A percentile compares a stretch with the other conserved stretches of the same genome.
Evolutionary conservation across 306 rosid species (phyloP).

Genomic region (Quercus rubra): DNA sequence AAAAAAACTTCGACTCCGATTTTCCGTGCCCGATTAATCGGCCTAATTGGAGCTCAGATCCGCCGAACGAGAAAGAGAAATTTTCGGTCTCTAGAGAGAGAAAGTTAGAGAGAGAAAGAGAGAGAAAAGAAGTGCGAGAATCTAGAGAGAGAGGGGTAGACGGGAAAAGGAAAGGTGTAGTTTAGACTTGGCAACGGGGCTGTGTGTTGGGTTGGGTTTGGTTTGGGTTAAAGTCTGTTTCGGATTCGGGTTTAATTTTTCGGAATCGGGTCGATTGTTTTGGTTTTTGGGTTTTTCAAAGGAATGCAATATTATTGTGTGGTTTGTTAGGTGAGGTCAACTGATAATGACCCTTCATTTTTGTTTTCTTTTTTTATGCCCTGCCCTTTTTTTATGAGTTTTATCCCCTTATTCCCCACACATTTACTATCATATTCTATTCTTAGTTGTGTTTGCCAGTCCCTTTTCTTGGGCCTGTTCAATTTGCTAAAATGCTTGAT

Average conservation of each 20-base stretch:
- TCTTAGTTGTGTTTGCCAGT: too few species aligned
- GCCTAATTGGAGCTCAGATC: neutral
- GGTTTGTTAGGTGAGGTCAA: too few species aligned
- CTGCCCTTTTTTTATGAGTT: too few species aligned
- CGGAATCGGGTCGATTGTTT: neutral
- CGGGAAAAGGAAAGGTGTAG: neutral
- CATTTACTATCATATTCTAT: too few species aligned
- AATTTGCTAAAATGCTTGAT: too few species aligned
- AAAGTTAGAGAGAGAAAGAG: neutral
- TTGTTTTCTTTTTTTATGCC: too few species aligned
- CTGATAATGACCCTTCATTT: too few species aligned
- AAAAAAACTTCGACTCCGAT: neutral
- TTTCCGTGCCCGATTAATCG: neutral
- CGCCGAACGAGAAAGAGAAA: neutral
- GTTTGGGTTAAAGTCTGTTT: neutral
- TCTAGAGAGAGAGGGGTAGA: neutral
- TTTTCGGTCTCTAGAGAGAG: neutral
- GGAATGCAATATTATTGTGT: too few species aligned
- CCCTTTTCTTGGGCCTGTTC: too few species aligned
- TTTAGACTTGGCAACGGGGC: slow-evolving; percentile 2
- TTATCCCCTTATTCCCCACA: too few species aligned
- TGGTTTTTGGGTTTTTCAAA: neutral
- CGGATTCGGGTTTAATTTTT: neutral
- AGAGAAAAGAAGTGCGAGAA: neutral
- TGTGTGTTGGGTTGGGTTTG: too few species aligned